Conservation (phyloP, 2,329 filamentous ascomycete species). For the Coniochaeta ligniaria region DNA sequence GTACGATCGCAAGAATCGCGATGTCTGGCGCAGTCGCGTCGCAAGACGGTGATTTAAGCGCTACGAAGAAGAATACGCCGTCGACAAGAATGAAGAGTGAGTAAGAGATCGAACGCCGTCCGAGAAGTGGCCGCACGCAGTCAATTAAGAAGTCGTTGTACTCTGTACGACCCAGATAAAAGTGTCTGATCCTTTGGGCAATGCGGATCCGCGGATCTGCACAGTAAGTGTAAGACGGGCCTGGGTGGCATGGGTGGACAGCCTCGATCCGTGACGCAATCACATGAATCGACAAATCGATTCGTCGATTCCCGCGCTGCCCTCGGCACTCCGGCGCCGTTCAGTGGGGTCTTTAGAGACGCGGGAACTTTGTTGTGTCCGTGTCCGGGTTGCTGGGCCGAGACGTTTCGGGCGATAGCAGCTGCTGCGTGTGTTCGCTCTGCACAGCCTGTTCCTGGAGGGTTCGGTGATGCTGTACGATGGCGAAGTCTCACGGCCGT, state of each 20-base stretch:
- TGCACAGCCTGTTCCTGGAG: not conserved
- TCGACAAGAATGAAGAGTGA: not conserved
- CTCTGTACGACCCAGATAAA: not conserved
- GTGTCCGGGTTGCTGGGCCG: not conserved
- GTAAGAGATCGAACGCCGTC: not conserved
- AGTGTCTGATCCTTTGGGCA: not conserved
- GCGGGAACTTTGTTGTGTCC: not conserved
- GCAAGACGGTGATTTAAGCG: not conserved
- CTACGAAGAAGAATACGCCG: not conserved
- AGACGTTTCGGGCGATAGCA: not conserved
- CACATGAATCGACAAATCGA: not conserved
- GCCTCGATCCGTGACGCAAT: constrained; percentile 1
- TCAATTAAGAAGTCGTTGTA: not conserved
- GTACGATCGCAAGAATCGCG: not conserved
- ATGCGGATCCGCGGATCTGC: not conserved
- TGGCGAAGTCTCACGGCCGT: not conserved
- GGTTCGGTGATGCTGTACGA: not conserved
- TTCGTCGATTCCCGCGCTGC: not conserved
- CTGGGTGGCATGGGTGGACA: not conserved
- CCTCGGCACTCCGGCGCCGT: not conserved
- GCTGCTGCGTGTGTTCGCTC: not conserved
- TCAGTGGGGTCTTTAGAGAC: not conserved
- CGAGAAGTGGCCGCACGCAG: not conserved
- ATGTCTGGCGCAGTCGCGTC: not conserved
- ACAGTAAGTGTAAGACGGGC: no score